These are phyloP conservation scores for Asterochloris sp. DNA, from an alignment of 139 green algal genomes.

Conservation along the genomic window DNA sequence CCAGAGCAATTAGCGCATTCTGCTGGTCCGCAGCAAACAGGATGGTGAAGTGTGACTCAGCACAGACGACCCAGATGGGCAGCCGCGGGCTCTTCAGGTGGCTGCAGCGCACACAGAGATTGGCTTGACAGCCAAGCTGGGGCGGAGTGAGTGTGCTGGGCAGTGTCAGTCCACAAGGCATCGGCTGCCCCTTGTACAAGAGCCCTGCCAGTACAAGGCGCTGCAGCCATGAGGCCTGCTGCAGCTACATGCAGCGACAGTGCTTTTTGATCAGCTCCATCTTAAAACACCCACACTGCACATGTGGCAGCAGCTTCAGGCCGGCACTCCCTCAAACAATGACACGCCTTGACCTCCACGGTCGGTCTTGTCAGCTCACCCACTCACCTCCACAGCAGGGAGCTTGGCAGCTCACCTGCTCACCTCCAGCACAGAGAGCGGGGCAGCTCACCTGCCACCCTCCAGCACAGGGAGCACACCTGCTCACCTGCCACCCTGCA, in stretches of 20 bases:
- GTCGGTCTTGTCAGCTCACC: no score
- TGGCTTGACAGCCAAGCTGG: no score
- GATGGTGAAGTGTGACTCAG: constrained; percentile 36
- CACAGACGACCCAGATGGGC: constrained; percentile 39
- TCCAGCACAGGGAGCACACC: neutral
- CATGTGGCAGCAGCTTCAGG: no score
- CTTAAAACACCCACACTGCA: neutral
- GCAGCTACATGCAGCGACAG: neutral
- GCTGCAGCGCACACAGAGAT: neutral
- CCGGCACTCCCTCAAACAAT: no score
- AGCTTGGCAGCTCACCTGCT: no score
- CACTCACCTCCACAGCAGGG: no score
- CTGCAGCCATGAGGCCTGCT: neutral
- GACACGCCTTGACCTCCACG: no score
- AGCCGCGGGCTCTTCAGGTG: constrained; percentile 27
- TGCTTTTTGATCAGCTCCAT: neutral
- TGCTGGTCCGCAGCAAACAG: constrained; percentile 15
- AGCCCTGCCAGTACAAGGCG: neutral
- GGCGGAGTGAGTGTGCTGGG: no score
- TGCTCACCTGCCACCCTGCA: constrained; percentile 26
- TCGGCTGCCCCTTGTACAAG: neutral
- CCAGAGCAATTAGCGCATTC: neutral
- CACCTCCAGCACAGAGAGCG: neutral
- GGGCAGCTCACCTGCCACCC: neutral
- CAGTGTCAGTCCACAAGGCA: neutral